Conservation (phyloP, 2,329 filamentous ascomycete genomes). For the Cordyceps farinosa region DNA sequence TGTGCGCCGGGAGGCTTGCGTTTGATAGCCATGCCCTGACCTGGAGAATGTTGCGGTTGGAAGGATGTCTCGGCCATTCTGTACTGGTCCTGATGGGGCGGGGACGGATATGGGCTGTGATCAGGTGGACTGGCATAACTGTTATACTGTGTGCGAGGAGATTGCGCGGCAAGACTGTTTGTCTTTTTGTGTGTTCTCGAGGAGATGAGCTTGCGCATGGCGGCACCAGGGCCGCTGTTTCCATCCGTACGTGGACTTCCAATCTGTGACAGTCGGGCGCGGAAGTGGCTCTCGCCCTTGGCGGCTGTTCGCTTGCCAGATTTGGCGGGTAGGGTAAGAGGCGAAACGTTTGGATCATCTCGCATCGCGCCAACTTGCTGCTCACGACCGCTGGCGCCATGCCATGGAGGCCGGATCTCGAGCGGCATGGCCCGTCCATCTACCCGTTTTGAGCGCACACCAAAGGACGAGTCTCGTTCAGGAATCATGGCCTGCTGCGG, state of each 20-base stretch:
- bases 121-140: slow-evolving; percentile 22
- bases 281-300: slow-evolving; percentile 10
- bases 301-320: slow-evolving; percentile 41
- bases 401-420: slow-evolving; percentile 60
- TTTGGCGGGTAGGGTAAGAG: slow-evolving; percentile 54
- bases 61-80: slow-evolving; percentile 16
- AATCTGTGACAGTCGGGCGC: slow-evolving; percentile 11
- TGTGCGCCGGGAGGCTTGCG: slow-evolving; percentile 40
- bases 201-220: slow-evolving; percentile 36
- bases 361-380: slow-evolving; percentile 61
- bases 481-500: slow-evolving; percentile 16
- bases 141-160: slow-evolving; percentile 22
- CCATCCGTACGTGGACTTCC: slow-evolving; percentile 11
- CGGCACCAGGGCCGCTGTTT: slow-evolving; percentile 23
- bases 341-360: slow-evolving; percentile 54
- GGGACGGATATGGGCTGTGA: slow-evolving; percentile 27
- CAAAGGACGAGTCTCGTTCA: slow-evolving; percentile 25
- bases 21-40: slow-evolving; percentile 36
- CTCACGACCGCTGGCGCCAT: slow-evolving; percentile 66
- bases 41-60: slow-evolving; percentile 25
- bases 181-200: slow-evolving; percentile 30
- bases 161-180: background rate
- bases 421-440: slow-evolving; percentile 36
- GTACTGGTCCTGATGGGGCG: slow-evolving; percentile 26
- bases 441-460: slow-evolving; percentile 33